Conservation (phyloP, 2,329 filamentous ascomycete species). For the Pezicula radicicola region DNA sequence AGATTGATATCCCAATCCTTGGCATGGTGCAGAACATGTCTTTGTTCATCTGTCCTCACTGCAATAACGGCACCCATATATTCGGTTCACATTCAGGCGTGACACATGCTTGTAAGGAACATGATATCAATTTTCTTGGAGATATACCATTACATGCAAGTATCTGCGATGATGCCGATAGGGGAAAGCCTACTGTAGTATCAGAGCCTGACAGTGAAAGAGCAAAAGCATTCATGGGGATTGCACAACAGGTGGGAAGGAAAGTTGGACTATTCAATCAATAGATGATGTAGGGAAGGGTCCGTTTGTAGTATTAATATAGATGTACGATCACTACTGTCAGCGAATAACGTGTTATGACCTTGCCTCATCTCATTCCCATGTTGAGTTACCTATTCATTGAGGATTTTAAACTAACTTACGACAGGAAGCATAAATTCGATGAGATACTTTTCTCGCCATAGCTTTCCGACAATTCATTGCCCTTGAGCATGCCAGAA, state of each 20-base stretch:
- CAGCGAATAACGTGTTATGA: too few species aligned
- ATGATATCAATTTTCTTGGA: slow-evolving; percentile 77
- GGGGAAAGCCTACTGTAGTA: slow-evolving; percentile 86
- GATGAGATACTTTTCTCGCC: too few species aligned
- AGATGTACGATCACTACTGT: not conserved
- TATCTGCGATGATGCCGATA: slow-evolving; percentile 85
- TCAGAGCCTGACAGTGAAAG: slow-evolving; percentile 75
- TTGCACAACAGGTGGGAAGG: slow-evolving; percentile 54
- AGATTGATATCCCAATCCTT: slow-evolving; percentile 69
- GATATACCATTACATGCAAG: slow-evolving; percentile 84
- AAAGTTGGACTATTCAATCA: slow-evolving; percentile 20
- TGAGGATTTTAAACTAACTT: too few species aligned
- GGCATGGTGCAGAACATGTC: slow-evolving; percentile 94
- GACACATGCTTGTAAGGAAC: slow-evolving; percentile 63
- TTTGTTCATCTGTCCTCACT: slow-evolving; percentile 77
- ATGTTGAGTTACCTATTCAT: too few species aligned
- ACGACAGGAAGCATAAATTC: too few species aligned
- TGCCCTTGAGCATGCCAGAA: too few species aligned
- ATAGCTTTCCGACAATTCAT: too few species aligned
- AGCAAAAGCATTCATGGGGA: slow-evolving; percentile 66
- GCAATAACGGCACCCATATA: slow-evolving; percentile 69
- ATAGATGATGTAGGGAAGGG: not conserved
- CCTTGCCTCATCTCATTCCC: too few species aligned
- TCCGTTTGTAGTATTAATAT: not conserved
- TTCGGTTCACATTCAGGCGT: slow-evolving; percentile 70